A percentile compares a stretch with the other conserved stretches of the same genome.
These are phyloP conservation scores for Claviceps digitariae DNA, from an alignment of 2,329 filamentous ascomycete species.

Conservation along the genomic window DNA sequence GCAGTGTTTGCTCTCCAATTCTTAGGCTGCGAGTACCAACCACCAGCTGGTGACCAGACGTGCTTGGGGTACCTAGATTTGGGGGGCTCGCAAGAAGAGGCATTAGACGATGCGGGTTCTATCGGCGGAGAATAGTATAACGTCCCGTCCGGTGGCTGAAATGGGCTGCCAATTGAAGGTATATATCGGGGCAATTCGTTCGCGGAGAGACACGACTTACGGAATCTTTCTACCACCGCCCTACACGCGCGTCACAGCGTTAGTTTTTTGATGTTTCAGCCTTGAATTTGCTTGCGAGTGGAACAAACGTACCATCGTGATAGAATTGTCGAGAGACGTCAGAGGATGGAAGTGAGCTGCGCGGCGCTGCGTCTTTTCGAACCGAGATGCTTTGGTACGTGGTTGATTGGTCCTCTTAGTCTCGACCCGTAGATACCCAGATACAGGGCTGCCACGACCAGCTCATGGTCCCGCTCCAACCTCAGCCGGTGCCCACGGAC, in stretches of 20 bases:
- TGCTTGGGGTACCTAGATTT: constrained; percentile 78
- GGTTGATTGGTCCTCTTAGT: not conserved
- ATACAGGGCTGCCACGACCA: too few species aligned
- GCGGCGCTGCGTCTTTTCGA: constrained; percentile 17
- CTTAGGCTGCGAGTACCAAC: constrained; percentile 88
- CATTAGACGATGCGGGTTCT: not conserved
- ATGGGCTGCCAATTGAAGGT: not conserved
- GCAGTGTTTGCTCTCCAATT: constrained; percentile 95
- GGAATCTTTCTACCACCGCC: constrained; percentile 61
- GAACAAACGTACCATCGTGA: constrained; percentile 41
- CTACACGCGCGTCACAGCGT: constrained; percentile 23
- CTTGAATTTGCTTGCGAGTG: not conserved
- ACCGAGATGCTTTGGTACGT: not conserved
- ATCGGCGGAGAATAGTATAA: constrained; percentile 7
- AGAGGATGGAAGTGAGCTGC: constrained; percentile 7
- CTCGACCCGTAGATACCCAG: too few species aligned
- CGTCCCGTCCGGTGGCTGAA: constrained; percentile 6
- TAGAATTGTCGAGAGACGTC: constrained; percentile 21
- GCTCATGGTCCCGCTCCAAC: too few species aligned
- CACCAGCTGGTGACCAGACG: constrained; percentile 96
- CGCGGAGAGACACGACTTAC: constrained; percentile 25
- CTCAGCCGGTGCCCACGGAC: not conserved
- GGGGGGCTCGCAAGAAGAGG: too few species aligned
- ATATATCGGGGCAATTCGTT: not conserved
- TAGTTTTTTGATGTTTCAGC: not conserved